Evolutionary conservation across 176 grass and related monocot species (phyloP).

Genomic region (Carex myosuroides): DNA sequence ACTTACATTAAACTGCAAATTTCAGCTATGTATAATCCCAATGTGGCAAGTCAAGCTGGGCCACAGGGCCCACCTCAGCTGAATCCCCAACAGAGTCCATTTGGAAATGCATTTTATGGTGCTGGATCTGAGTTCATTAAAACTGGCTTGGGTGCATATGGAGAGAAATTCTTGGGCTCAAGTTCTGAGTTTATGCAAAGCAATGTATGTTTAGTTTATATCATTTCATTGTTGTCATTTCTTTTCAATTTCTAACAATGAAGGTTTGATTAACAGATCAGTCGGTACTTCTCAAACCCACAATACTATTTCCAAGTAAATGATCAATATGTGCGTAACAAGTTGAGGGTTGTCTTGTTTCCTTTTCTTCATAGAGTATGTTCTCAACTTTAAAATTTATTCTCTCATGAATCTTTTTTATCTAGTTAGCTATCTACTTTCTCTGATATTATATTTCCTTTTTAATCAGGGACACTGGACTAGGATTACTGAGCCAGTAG

Average conservation of each 20-base stretch:
- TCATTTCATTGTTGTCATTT: not conserved
- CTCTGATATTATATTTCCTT: not conserved
- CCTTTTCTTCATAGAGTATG: conserved; percentile 81
- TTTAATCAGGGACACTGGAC: conserved; percentile 81
- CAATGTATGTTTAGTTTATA: conserved; percentile 41
- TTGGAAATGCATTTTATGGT: conserved; percentile 57
- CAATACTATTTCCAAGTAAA: conserved; percentile 99
- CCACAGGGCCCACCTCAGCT: conserved; percentile 35
- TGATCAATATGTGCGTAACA: conserved; percentile 92
- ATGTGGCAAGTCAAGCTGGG: conserved; percentile 41
- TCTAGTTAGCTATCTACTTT: not conserved
- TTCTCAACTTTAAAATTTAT: not conserved
- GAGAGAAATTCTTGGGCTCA: conserved; percentile 63
- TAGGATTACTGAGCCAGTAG: conserved; percentile 79
- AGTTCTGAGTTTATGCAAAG: conserved; percentile 95
- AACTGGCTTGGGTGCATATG: conserved; percentile 66
- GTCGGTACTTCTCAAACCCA: conserved; percentile 73
- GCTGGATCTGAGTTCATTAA: conserved; percentile 57
- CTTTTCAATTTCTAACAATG: not conserved
- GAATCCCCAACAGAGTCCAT: conserved; percentile 28
- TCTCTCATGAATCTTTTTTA: not conserved
- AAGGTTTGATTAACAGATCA: conserved; percentile 43
- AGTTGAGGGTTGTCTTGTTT: conserved; percentile 78
- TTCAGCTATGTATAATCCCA: conserved; percentile 62
- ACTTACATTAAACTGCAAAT: not conserved